A percentile compares a stretch with the other conserved stretches of the same genome.
phyloP scores from a whole-genome alignment of 2,329 filamentous ascomycete genomes.

The Neopestalotiopsis clavispora region DNA sequence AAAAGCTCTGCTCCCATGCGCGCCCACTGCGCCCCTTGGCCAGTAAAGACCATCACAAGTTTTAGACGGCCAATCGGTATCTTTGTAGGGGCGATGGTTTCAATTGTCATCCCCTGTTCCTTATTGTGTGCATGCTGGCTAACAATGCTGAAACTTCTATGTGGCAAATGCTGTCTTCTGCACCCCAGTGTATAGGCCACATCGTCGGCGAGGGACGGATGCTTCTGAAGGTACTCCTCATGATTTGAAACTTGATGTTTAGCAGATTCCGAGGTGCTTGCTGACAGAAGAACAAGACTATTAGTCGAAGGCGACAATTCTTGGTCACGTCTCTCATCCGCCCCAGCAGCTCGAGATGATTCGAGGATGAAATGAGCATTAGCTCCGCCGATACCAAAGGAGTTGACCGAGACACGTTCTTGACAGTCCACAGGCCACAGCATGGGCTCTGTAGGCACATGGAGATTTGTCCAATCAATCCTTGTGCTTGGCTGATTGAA shows the following conservation, averaged over 20 bases:
- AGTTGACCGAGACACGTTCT: conserved; percentile 6
- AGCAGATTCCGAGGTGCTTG: too few species aligned
- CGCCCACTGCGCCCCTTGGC: conserved; percentile 14
- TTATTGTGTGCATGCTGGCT: too few species aligned
- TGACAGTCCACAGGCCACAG: conserved; percentile 9
- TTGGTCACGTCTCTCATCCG: neutral
- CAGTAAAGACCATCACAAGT: neutral
- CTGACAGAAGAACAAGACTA: too few species aligned
- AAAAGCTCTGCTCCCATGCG: conserved; percentile 5
- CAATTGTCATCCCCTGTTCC: neutral
- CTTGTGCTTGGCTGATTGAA: neutral
- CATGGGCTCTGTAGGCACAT: neutral
- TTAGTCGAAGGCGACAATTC: too few species aligned
- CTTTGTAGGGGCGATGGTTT: neutral
- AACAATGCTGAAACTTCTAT: too few species aligned
- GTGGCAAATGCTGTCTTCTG: too few species aligned
- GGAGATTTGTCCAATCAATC: conserved; percentile 7
- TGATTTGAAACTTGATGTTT: too few species aligned
- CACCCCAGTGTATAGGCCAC: too few species aligned
- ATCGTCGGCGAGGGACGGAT: too few species aligned
- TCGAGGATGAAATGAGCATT: conserved; percentile 17
- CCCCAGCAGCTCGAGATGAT: neutral
- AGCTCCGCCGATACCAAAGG: conserved; percentile 16
- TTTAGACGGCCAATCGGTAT: neutral
- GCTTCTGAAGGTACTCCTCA: too few species aligned